Base-by-base conservation (phyloP, 805 yeast genomes). In the Monosporozyma yasuniensis region DNA sequence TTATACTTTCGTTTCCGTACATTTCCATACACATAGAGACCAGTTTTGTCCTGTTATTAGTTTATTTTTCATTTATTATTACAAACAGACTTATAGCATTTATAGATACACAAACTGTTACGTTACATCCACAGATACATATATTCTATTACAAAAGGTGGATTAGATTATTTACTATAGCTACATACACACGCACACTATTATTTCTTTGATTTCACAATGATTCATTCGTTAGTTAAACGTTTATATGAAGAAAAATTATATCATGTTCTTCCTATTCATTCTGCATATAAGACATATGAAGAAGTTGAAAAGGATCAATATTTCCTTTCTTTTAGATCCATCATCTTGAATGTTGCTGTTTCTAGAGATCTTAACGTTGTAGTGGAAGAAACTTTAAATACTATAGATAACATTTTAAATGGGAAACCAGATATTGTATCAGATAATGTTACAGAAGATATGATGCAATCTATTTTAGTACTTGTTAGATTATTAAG, bases 401-500 rank as follows among this genome's bases (percentile, higher is more conserved):
- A 56, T 18, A 34, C 55, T 23, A 50, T 59, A 9, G 63, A 61
- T 22, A n/a, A 50, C 6, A 55, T 62, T 25, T 30, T 61, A 18
- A 46, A 51, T 34, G 57, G 54, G 46, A 52, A 53, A 12, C 23
- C 21, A 19, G 45, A 42, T 18, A 55, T 56, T 8, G 52, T 53
- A 0, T 52, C 60, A 10, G 39, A 32, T 8, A 47, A 50, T 21
- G 32, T 53, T n/a, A 34, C 52, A 2, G 50, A 47, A 1, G 59
- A 58, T 3, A 52, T 54, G 10, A 47, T 59, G 8, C 62, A 61
- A 42, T 62, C 66, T 10, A 58, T 61, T 1, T 25, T 69, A 21
- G 60, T 73, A 1, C 47, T 75, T 9, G 48, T 73, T 10, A 60
- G 73, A 46, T 60, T 77, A 25, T 51, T 76, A 19, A 66, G 74